phyloP scores from a whole-genome alignment of 2,329 filamentous ascomycete genomes.

The Colletotrichum chrysophilum region DNA sequence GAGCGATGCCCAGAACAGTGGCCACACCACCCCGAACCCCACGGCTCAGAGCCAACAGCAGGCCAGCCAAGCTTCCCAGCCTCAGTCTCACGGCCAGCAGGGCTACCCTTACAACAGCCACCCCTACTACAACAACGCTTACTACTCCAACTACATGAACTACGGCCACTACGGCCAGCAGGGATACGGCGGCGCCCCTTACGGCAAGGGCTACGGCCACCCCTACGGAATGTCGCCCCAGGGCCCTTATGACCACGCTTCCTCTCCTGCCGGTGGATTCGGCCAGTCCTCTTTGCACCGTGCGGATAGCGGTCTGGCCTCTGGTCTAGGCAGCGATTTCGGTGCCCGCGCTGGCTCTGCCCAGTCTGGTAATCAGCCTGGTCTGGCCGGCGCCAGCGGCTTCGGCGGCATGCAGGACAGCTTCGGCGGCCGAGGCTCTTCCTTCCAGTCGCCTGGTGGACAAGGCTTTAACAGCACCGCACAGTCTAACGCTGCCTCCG shows the following conservation, averaged over 20 bases:
- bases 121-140: conserved; percentile 67
- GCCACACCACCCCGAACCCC: conserved; percentile 89
- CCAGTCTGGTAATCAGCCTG: conserved; percentile 55
- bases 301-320: conserved; percentile 54
- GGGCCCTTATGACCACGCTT: conserved; percentile 60
- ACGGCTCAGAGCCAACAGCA: conserved; percentile 59
- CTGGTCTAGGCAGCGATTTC: conserved; percentile 59
- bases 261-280: conserved; percentile 59
- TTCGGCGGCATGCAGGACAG: conserved; percentile 61
- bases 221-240: conserved; percentile 63
- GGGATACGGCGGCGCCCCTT: conserved; percentile 53
- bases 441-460: conserved; percentile 59
- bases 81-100: conserved; percentile 49
- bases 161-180: conserved; percentile 61
- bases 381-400: conserved; percentile 50
- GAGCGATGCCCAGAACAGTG: conserved; percentile 81
- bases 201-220: conserved; percentile 63
- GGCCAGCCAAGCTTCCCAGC: conserved; percentile 47
- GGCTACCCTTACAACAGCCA: conserved; percentile 59
- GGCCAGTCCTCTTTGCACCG: conserved; percentile 58
- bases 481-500: conserved; percentile 49
- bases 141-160: conserved; percentile 65
- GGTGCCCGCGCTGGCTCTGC: conserved; percentile 51
- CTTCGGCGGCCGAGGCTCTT: conserved; percentile 57
- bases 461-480: conserved; percentile 58